phyloP scores from a whole-genome alignment of 306 rosid species.

The Glycyrrhiza uralensis region DNA sequence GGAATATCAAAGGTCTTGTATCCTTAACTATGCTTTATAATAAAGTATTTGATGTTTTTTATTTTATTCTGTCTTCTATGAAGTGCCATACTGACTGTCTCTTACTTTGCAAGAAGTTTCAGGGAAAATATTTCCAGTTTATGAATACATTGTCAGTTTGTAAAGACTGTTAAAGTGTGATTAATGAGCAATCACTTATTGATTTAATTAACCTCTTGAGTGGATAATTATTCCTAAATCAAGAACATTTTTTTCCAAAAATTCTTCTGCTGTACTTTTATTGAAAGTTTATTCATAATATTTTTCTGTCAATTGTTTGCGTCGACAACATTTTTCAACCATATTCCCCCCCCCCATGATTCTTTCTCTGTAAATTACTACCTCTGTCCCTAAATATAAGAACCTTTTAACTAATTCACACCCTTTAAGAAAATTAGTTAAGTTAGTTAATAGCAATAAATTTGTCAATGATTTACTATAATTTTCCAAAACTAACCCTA shows the following conservation, averaged over 20 bases:
- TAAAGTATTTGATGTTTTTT: background rate
- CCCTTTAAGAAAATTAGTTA: too few relatives aligned
- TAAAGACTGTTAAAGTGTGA: background rate
- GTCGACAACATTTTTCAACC: background rate
- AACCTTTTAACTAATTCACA: too few relatives aligned
- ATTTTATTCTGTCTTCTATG: constrained; percentile 6
- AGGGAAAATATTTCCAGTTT: background rate
- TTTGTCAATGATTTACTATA: too few relatives aligned
- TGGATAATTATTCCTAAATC: background rate
- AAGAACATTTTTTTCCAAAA: background rate
- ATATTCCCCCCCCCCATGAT: background rate
- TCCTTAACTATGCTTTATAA: constrained; percentile 16
- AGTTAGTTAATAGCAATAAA: too few relatives aligned
- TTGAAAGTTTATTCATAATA: background rate
- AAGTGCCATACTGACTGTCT: constrained; percentile 1
- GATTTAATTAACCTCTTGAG: background rate
- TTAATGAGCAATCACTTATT: background rate
- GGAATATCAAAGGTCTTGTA: constrained; percentile 64
- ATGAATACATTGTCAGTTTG: background rate
- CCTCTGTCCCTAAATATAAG: too few relatives aligned
- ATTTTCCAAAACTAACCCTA: too few relatives aligned
- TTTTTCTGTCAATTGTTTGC: background rate
- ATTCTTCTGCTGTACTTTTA: background rate
- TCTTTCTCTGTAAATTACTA: background rate
- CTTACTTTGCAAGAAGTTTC: constrained; percentile 1